Conservation (phyloP, 306 rosid species). For the Rosa multiflora region DNA sequence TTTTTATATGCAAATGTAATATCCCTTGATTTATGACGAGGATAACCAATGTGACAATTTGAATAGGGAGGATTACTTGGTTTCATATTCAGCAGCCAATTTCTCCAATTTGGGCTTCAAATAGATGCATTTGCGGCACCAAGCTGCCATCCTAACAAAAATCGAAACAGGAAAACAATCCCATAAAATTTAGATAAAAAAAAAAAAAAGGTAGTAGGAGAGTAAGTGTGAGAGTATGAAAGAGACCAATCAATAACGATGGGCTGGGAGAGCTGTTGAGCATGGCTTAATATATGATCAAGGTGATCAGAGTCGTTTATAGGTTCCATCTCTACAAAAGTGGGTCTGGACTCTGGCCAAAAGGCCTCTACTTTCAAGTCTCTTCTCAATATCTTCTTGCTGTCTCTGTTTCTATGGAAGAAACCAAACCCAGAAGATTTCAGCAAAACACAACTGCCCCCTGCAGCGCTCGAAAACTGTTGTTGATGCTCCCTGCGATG, state of each 20-base stretch:
- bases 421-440: constrained; percentile 39
- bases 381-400: constrained; percentile 31
- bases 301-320: constrained; percentile 62
- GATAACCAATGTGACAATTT: not conserved
- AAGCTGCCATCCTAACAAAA: constrained; percentile 80
- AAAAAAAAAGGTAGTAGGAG: not conserved
- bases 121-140: constrained; percentile 95
- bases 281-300: constrained; percentile 61
- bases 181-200: not conserved
- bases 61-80: constrained; percentile 44
- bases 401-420: constrained; percentile 37
- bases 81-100: constrained; percentile 71
- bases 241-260: constrained; percentile 77
- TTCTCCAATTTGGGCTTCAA: constrained; percentile 95
- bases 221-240: not conserved
- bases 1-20: not conserved
- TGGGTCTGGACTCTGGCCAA: constrained; percentile 67
- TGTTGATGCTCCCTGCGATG: constrained; percentile 47
- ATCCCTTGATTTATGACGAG: not conserved
- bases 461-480: constrained; percentile 25
- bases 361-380: constrained; percentile 49
- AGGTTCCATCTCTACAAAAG: constrained; percentile 52
- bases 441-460: constrained; percentile 16
- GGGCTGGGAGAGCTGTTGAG: constrained; percentile 57
- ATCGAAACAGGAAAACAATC: not conserved